Percentiles rank a stretch among this genome's conserved stretches.
These are phyloP conservation scores for Lyophyllum shimeji DNA, from an alignment of 768 basidiomycete species.

Conservation along the genomic window DNA sequence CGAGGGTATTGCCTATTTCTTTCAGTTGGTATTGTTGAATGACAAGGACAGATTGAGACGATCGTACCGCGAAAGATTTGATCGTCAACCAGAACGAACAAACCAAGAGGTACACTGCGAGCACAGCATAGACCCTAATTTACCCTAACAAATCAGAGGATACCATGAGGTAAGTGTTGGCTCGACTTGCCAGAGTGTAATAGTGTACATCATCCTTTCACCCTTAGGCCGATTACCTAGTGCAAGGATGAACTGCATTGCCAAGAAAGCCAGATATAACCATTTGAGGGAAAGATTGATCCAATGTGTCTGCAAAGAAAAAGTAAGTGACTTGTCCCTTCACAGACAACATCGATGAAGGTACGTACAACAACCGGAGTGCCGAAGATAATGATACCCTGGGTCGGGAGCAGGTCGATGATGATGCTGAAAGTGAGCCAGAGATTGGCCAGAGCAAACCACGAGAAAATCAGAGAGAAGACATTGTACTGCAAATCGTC, in stretches of 20 bases:
- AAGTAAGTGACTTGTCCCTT: background rate
- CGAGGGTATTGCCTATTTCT: slow-evolving; percentile 49
- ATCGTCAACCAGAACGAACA: slow-evolving; percentile 86
- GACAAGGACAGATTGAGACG: background rate
- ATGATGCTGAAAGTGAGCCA: slow-evolving; percentile 97
- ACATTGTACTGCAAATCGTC: slow-evolving; percentile 68
- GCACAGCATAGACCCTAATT: slow-evolving; percentile 78
- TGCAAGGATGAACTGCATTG: slow-evolving; percentile 66
- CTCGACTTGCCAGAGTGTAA: slow-evolving; percentile 65
- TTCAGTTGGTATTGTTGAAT: background rate
- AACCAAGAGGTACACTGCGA: slow-evolving; percentile 81
- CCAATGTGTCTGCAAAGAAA: slow-evolving; percentile 73
- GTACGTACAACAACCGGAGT: slow-evolving; percentile 64
- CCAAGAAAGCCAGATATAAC: slow-evolving; percentile 85
- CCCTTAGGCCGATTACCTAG: slow-evolving; percentile 86
- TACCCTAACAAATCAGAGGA: slow-evolving; percentile 7
- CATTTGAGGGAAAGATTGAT: slow-evolving; percentile 81
- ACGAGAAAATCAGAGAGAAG: slow-evolving; percentile 82
- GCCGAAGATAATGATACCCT: slow-evolving; percentile 66
- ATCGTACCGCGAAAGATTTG: slow-evolving; percentile 69
- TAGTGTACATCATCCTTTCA: slow-evolving; percentile 68
- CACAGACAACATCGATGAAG: background rate
- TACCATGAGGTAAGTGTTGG: background rate
- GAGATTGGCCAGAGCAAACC: slow-evolving; percentile 90
- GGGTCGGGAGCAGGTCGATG: slow-evolving; percentile 75